Base-by-base conservation (phyloP, 371 early-diverging fungal species). In the Mortierella sp. region DNA sequence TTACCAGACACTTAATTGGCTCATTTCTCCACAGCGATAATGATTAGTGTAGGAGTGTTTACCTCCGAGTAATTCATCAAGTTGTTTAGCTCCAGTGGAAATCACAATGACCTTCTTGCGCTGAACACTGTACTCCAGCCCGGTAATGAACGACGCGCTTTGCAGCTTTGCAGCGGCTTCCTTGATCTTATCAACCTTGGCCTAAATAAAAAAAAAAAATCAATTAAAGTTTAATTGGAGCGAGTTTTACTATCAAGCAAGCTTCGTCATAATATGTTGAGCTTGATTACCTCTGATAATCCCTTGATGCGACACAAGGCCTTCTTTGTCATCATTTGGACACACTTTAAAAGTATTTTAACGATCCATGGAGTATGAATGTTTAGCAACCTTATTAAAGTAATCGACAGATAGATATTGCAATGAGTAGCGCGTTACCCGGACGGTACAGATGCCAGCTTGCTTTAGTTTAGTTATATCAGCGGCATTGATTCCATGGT, bases 31-130 rank as follows among this genome's bases (percentile, higher is more conserved):
- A 16, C 47, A 1, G n/a, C 22, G 7, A 5, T 10, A 13, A 9
- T 13, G 2, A 28, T 28, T 28, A 57, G 21, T 13, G 21, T 6
- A 21, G 36, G 6, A 6, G 6, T 36, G 22, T 83, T 47, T 76
- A 86, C 93, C 96, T 72, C 97, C 96, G 15, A 98, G 86, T 13
- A 99, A 87, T 43, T 90, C 87, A 81, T 98, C 98, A 28, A 99
- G 86, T 70, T 96, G 96, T 64, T 93, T 91, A 22, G 96, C 92
- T 0, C 99, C 99, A 1, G 98, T 98, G 1, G 94, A 91, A 13
- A 98, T 91, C 41, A 86, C 89, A 63, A 96, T 87, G 45, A 98
- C 90, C 50, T 96, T 93, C 66, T 87, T 81, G 76, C 99, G 89
- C 66, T 94, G 93, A 43, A 89, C 71, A 40, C 95, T 90, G 62